A percentile compares a stretch with the other conserved stretches of the same genome.
These are phyloP conservation scores for Hippophae gyantsensis DNA, from an alignment of 306 rosid species.

Conservation along the genomic window DNA sequence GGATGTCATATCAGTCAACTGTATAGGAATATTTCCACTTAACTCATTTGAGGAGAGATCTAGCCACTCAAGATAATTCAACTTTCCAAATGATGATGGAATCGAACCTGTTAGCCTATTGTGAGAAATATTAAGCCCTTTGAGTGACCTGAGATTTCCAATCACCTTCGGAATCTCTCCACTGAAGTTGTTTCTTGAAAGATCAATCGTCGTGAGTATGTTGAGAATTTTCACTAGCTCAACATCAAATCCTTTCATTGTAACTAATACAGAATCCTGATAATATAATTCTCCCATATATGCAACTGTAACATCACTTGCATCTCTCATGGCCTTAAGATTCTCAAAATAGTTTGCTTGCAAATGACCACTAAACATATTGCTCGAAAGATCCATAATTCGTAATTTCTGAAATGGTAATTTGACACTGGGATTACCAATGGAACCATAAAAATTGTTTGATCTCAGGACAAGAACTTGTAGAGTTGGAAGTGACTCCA, in stretches of 20 bases:
- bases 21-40: background rate
- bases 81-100: conserved; percentile 17
- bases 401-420: conserved; percentile 14
- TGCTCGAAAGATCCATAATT: conserved; percentile 31
- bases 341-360: conserved; percentile 18
- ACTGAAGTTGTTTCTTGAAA: conserved; percentile 30
- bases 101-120: conserved; percentile 25
- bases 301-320: too few species aligned
- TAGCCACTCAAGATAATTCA: conserved; percentile 24
- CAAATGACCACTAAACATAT: conserved; percentile 22
- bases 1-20: conserved; percentile 18
- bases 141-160: conserved; percentile 20
- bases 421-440: background rate
- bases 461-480: conserved; percentile 27
- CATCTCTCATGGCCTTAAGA: conserved; percentile 25
- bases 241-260: background rate
- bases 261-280: conserved; percentile 7
- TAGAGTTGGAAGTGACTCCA: conserved; percentile 17
- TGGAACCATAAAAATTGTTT: conserved; percentile 27
- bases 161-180: conserved; percentile 23
- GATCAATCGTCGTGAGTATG: conserved; percentile 22
- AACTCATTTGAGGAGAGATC: conserved; percentile 31
- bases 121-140: conserved; percentile 25
- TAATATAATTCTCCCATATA: background rate
- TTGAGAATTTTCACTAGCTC: conserved; percentile 4